Evolutionary conservation across 2,329 filamentous ascomycete species (phyloP).

Genomic region (Tolypocladium inflatum): DNA sequence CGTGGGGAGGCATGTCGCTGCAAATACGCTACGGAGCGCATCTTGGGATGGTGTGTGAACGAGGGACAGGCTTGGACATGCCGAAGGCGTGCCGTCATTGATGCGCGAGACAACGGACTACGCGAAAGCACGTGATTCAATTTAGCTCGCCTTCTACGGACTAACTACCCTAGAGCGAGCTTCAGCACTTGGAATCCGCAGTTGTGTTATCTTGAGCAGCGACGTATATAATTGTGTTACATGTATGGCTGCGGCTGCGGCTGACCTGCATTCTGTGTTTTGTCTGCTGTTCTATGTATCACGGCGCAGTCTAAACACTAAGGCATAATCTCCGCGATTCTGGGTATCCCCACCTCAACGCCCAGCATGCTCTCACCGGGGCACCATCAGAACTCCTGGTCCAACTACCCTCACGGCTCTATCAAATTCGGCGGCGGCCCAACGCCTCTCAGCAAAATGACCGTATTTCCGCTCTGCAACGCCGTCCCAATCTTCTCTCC

Average conservation of each 20-base stretch:
- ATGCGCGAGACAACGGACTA: conserved; percentile 14
- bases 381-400: neutral
- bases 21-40: conserved; percentile 2
- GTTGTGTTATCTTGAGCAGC: no score
- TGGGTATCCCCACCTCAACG: neutral
- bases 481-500: conserved; percentile 70
- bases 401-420: conserved; percentile 21
- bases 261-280: neutral
- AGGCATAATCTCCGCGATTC: neutral
- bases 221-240: no score
- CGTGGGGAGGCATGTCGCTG: conserved; percentile 53
- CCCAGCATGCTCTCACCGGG: neutral
- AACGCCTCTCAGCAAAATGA: conserved; percentile 80
- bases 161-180: neutral
- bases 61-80: neutral
- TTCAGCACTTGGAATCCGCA: neutral
- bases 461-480: conserved; percentile 75
- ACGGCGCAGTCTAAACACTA: neutral
- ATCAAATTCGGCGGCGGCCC: conserved; percentile 70
- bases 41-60: conserved; percentile 1
- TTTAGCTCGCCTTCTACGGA: neutral
- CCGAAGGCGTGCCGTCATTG: conserved; percentile 14
- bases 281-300: neutral
- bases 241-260: no score
- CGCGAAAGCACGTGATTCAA: conserved; percentile 18